phyloP scores from a whole-genome alignment of 345 rosid species.

The Zanthoxylum bungeanum region DNA sequence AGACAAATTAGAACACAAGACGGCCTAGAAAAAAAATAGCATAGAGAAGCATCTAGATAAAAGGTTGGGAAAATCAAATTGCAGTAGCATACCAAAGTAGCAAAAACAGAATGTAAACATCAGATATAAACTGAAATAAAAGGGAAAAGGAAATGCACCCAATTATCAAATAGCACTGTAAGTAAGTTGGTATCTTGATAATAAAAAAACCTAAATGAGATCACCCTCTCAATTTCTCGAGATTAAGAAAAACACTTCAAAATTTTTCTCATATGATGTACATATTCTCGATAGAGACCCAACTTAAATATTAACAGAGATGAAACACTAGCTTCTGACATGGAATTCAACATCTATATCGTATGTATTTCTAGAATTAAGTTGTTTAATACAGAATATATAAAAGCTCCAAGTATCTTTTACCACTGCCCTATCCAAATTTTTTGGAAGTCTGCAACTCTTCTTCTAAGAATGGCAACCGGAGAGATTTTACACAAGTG shows the following conservation, averaged over 20 bases:
- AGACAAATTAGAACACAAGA: conserved; percentile 16
- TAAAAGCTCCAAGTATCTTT: not conserved
- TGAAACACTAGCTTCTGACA: not conserved
- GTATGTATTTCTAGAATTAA: not conserved
- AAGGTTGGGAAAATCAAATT: not conserved
- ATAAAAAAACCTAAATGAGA: not conserved
- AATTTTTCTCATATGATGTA: too few relatives aligned
- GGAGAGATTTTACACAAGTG: not conserved
- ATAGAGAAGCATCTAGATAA: conserved; percentile 5
- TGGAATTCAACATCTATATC: not conserved
- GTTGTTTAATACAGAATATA: not conserved
- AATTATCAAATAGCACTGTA: not conserved
- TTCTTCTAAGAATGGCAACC: not conserved
- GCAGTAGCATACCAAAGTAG: not conserved
- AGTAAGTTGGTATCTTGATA: not conserved
- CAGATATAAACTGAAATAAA: not conserved
- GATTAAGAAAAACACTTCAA: too few relatives aligned
- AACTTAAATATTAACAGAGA: too few relatives aligned
- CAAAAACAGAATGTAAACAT: not conserved
- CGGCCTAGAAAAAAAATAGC: not conserved
- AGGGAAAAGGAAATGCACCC: not conserved
- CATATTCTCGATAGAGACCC: not conserved
- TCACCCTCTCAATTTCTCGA: not conserved
- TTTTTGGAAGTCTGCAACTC: not conserved
- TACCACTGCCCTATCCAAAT: not conserved